Evolutionary conservation across 371 early-diverging fungal genomes (phyloP).

Genomic region (Gilbertella persicaria): DNA sequence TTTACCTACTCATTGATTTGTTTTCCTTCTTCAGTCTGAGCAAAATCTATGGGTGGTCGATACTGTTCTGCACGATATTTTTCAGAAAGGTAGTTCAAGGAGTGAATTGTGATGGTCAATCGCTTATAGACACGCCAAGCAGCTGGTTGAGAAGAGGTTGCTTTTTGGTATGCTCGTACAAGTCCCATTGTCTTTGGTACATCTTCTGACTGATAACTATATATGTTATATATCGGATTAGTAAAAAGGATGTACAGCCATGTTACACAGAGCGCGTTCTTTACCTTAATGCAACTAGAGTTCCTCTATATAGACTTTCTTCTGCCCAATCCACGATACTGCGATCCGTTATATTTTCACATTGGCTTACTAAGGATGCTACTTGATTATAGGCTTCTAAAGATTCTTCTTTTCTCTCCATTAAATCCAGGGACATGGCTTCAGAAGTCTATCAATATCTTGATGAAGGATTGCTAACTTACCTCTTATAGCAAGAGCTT

Average conservation of each 20-base stretch:
- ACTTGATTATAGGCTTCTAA: slow-evolving; percentile 50
- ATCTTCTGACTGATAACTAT: neutral
- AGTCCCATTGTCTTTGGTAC: slow-evolving; percentile 30
- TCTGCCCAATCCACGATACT: slow-evolving; percentile 68
- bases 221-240: no score
- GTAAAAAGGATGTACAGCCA: neutral
- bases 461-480: neutral
- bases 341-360: slow-evolving; percentile 38
- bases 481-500: slow-evolving; percentile 56
- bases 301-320: slow-evolving; percentile 66
- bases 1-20: slow-evolving; percentile 10
- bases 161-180: slow-evolving; percentile 53
- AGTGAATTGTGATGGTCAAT: slow-evolving; percentile 39
- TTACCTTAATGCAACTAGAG: slow-evolving; percentile 60
- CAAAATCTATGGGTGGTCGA: slow-evolving; percentile 21
- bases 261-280: slow-evolving; percentile 12
- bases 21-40: slow-evolving; percentile 15
- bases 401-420: slow-evolving; percentile 42
- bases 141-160: slow-evolving; percentile 40
- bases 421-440: slow-evolving; percentile 56
- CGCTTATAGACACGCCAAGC: slow-evolving; percentile 50
- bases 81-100: slow-evolving; percentile 24
- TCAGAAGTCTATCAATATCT: neutral
- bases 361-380: slow-evolving; percentile 29
- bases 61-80: slow-evolving; percentile 30